Evolutionary conservation across 805 yeast genomes (phyloP).

Genomic region (Ogataea naganishii): DNA sequence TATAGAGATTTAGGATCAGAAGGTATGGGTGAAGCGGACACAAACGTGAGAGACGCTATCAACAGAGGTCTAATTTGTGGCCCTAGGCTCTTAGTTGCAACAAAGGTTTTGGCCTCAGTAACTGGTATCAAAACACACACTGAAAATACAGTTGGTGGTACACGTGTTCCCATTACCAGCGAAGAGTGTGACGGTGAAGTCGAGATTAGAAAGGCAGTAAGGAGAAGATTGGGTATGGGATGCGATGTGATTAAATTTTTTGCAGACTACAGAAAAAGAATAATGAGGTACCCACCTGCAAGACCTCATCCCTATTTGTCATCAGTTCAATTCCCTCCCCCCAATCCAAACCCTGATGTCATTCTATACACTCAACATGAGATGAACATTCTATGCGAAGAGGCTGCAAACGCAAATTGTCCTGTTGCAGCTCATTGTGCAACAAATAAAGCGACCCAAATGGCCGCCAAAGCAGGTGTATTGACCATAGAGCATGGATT

Average conservation of each 20-base stretch:
- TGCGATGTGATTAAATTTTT: slow-evolving; percentile 20
- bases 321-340: slow-evolving; percentile 18
- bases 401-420: slow-evolving; percentile 16
- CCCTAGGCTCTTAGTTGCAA: slow-evolving; percentile 20
- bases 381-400: slow-evolving; percentile 18
- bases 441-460: slow-evolving; percentile 14
- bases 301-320: slow-evolving; percentile 18
- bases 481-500: slow-evolving; percentile 18
- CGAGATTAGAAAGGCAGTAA: slow-evolving; percentile 17
- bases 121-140: slow-evolving; percentile 15
- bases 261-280: slow-evolving; percentile 19
- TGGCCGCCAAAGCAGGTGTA: slow-evolving; percentile 21
- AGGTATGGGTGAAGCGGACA: slow-evolving; percentile 20
- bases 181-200: slow-evolving; percentile 20
- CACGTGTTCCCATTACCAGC: slow-evolving; percentile 12
- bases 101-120: slow-evolving; percentile 16
- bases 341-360: slow-evolving; percentile 18
- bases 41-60: slow-evolving; percentile 19
- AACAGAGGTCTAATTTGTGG: slow-evolving; percentile 18
- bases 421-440: slow-evolving; percentile 22
- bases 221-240: slow-evolving; percentile 18
- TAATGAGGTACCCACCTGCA: slow-evolving; percentile 20
- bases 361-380: slow-evolving; percentile 18
- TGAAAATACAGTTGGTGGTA: slow-evolving; percentile 17
- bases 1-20: slow-evolving; percentile 21